Evolutionary conservation across 805 yeast species (phyloP).

Genomic region (Lipomyces mesembrius): DNA sequence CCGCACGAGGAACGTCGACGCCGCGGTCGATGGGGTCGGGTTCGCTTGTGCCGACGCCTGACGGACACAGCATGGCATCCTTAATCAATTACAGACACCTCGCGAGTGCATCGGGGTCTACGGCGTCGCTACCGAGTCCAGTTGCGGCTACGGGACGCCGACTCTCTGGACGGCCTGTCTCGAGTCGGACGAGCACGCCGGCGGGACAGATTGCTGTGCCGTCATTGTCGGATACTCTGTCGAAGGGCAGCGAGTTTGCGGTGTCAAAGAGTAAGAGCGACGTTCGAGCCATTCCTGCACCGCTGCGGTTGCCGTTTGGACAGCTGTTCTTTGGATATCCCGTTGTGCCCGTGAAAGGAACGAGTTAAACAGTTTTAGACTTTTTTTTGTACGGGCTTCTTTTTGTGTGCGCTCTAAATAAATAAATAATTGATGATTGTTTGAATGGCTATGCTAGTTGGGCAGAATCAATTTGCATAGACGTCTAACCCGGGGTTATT

Average conservation of each 20-base stretch:
- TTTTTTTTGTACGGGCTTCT: not conserved
- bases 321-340: slow-evolving; percentile 95
- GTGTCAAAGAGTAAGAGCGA: slow-evolving; percentile 31
- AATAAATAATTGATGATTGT: not conserved
- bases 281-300: slow-evolving; percentile 56
- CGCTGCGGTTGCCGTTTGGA: slow-evolving; percentile 76
- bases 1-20: not conserved
- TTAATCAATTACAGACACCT: slow-evolving; percentile 67
- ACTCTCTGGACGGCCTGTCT: slow-evolving; percentile 26
- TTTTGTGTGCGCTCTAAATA: not conserved
- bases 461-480: no score
- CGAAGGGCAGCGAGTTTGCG: slow-evolving; percentile 34
- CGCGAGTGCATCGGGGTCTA: slow-evolving; percentile 50
- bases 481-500: no score
- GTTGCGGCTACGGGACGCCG: slow-evolving; percentile 22
- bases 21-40: slow-evolving; percentile 10
- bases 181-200: slow-evolving; percentile 13
- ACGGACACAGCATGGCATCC: slow-evolving; percentile 63
- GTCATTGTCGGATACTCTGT: slow-evolving; percentile 29
- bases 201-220: slow-evolving; percentile 21
- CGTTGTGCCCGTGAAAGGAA: slow-evolving; percentile 27
- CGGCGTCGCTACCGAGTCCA: slow-evolving; percentile 19
- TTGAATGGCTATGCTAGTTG: not conserved
- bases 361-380: slow-evolving; percentile 2
- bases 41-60: slow-evolving; percentile 31